Conservation (phyloP, 108 stramenopile genomes). For the Mediolabrus comicus region DNA sequence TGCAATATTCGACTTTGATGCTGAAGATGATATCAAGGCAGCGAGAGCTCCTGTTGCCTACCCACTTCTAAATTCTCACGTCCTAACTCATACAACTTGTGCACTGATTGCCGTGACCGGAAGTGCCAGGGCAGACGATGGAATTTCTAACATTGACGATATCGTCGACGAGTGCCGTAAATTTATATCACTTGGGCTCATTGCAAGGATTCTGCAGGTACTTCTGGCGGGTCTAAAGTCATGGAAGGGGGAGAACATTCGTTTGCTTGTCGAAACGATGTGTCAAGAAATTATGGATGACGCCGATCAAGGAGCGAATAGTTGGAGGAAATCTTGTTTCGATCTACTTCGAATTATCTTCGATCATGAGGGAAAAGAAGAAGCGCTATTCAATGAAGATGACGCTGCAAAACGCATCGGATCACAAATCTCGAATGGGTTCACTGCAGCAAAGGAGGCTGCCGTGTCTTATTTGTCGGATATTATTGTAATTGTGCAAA, state of each 20-base stretch:
- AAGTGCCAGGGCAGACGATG: conserved; percentile 60
- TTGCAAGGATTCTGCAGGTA: conserved; percentile 73
- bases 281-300: conserved; percentile 3
- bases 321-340: conserved; percentile 29
- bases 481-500: conserved; percentile 56
- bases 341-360: conserved; percentile 12
- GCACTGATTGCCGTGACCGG: conserved; percentile 78
- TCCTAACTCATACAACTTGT: conserved; percentile 79
- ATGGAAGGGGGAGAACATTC: conserved; percentile 12
- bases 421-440: conserved; percentile 10
- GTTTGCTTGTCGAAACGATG: conserved; percentile 6
- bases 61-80: conserved; percentile 71
- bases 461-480: conserved; percentile 66
- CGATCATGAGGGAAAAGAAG: not conserved
- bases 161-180: conserved; percentile 64
- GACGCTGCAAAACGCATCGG: not conserved
- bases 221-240: conserved; percentile 53
- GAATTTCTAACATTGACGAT: conserved; percentile 50
- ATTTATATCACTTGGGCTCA: conserved; percentile 69
- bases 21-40: conserved; percentile 9
- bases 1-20: conserved; percentile 17
- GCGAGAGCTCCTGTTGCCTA: conserved; percentile 70
- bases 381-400: not conserved
- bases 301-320: conserved; percentile 11
- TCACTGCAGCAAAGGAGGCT: conserved; percentile 54